A percentile compares a stretch with the other conserved stretches of the same genome.
phyloP scores from a whole-genome alignment of 2,329 filamentous ascomycete species.

The Penicillium hesseltinei region DNA sequence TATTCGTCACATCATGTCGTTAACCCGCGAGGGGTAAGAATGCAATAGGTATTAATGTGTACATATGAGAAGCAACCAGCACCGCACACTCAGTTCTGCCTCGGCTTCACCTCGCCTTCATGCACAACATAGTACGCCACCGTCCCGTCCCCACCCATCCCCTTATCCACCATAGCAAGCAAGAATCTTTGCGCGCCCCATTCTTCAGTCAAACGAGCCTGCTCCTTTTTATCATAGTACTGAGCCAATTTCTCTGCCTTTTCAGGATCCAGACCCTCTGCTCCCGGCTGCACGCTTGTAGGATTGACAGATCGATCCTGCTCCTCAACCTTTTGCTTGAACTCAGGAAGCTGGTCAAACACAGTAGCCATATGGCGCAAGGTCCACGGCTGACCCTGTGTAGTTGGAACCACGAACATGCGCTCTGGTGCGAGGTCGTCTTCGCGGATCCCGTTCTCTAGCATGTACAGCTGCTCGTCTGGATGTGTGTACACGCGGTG shows the following conservation, averaged over 20 bases:
- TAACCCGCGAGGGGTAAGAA: not conserved
- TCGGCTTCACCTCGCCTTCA: slow-evolving; percentile 63
- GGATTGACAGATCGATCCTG: slow-evolving; percentile 4
- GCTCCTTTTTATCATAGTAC: slow-evolving; percentile 32
- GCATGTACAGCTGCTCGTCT: slow-evolving; percentile 61
- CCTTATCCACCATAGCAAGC: slow-evolving; percentile 55
- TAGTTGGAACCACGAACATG: slow-evolving; percentile 60
- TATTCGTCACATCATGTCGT: slow-evolving; percentile 19
- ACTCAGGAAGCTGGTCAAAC: slow-evolving; percentile 46
- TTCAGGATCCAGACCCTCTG: slow-evolving; percentile 14
- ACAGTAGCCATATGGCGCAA: slow-evolving; percentile 54
- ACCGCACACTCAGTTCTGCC: slow-evolving; percentile 53
- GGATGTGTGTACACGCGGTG: slow-evolving; percentile 62
- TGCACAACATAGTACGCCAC: slow-evolving; percentile 65
- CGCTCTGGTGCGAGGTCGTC: slow-evolving; percentile 50
- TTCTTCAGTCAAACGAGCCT: slow-evolving; percentile 31
- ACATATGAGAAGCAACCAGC: not conserved
- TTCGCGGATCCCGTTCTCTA: slow-evolving; percentile 51
- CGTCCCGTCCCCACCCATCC: slow-evolving; percentile 56
- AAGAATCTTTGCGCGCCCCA: slow-evolving; percentile 55
- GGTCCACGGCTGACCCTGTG: slow-evolving; percentile 60
- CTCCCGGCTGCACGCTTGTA: slow-evolving; percentile 8
- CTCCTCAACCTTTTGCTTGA: not conserved
- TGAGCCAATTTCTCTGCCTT: slow-evolving; percentile 31
- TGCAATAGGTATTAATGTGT: slow-evolving; percentile 3